Percentiles rank a stretch among this genome's conserved stretches.
These are phyloP conservation scores for Aspergillus fijiensis DNA, from an alignment of 2,329 filamentous ascomycete species.

Conservation along the genomic window DNA sequence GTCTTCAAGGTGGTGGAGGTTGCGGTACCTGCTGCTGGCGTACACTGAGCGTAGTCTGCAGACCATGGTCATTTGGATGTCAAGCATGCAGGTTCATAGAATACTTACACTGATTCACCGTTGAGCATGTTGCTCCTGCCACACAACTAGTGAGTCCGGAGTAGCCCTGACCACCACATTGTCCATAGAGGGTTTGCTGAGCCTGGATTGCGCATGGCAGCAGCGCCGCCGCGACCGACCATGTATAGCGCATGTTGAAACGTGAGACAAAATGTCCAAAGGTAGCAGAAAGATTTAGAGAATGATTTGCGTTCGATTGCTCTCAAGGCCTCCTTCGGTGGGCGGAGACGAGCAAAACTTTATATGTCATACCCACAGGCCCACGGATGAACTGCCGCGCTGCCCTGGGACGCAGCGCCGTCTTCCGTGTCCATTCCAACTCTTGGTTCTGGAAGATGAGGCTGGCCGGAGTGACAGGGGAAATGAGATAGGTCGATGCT, in stretches of 20 bases:
- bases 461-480: background rate
- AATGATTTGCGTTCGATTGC: fast-evolving
- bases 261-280: too few relatives aligned
- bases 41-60: slow-evolving; percentile 1
- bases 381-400: background rate
- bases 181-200: background rate
- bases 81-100: too few relatives aligned
- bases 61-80: too few relatives aligned
- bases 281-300: background rate
- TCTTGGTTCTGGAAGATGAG: background rate
- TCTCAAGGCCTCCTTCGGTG: background rate
- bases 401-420: background rate
- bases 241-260: background rate
- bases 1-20: background rate
- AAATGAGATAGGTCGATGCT: background rate
- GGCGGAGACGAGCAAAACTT: background rate
- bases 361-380: background rate
- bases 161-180: slow-evolving; percentile 1
- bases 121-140: background rate
- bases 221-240: background rate
- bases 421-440: background rate
- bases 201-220: background rate
- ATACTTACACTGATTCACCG: background rate
- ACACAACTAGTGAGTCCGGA: background rate
- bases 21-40: background rate